Evolutionary conservation across 148 eudicot genomes (phyloP).

Genomic region (Rhododendron molle): DNA sequence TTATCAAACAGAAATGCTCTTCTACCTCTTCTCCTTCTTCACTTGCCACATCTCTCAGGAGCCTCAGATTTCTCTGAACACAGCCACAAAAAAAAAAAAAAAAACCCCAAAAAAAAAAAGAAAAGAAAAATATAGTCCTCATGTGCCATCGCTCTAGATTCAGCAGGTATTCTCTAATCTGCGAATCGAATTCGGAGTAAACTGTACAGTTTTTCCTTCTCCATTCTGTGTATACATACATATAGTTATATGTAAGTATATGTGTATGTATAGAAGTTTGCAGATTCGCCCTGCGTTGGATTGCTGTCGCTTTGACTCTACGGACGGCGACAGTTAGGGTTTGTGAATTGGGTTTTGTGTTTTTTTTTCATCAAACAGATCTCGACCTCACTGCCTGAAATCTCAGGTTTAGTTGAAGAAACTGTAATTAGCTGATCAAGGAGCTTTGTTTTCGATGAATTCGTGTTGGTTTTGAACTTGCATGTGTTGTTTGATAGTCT

Average conservation of each 20-base stretch:
- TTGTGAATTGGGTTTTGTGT: not conserved
- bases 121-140: too few relatives aligned
- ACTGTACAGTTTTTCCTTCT: conserved; percentile 7
- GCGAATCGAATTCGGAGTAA: not conserved
- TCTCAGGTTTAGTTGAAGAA: not conserved
- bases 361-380: not conserved
- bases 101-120: not conserved
- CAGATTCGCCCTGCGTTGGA: not conserved
- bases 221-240: conserved; percentile 6
- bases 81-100: too few relatives aligned
- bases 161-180: not conserved
- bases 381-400: not conserved
- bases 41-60: not conserved
- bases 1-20: not conserved
- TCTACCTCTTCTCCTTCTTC: not conserved
- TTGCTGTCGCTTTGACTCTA: not conserved
- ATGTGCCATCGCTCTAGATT: not conserved
- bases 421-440: not conserved
- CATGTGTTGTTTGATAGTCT: not conserved
- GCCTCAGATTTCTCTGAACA: conserved; percentile 16
- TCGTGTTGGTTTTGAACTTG: not conserved
- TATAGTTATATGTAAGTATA: not conserved
- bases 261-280: not conserved
- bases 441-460: not conserved
- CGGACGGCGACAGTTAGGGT: not conserved